Evolutionary conservation across 2,329 filamentous ascomycete genomes (phyloP), one percentile per base, ranked within the genome.

Genomic region (Xylaria sp.): DNA sequence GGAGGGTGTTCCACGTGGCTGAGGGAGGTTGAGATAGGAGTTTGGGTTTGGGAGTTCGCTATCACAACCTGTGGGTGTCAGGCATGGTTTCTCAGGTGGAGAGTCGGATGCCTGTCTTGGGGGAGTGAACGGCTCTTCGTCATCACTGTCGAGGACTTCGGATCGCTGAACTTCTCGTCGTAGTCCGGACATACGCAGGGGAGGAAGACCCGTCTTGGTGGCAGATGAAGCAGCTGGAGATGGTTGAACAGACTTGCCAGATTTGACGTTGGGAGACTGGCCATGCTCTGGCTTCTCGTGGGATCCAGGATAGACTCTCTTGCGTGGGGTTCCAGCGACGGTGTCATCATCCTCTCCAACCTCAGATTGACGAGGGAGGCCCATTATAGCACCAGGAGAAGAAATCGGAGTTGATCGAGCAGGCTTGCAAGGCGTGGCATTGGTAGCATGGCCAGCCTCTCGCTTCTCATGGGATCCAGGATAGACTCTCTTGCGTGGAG

Each of bases 121-220:
- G 0, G 63, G 68, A 9, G 69, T 69, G 2, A 69, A 49, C 4
- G 67, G 68, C 6, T 74, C 76, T 34, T 77, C 76, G 6, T 76
- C 75, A 16, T 78, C 75, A 58, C 75, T 79, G 35, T 79, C 76
- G 4, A 66, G 65, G 7, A 78, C 68, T 30, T 58, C 57, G 1
- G 53, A 54, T 2, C 62, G 59, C 6, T 59, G 44, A 46, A 55
- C 16, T 4, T 37, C 37, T 6, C 42, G 59, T 35, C 35, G 58
- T 8, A 55, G 47, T 34, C 52, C 39, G 2, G 55, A 35, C 23
- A 61, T 60, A 19, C 65, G 63, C 34, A 67, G 49, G 8, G 63
- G 56, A 5, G 65, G 59, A 13, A 60, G 58, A 7, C 54, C 52
- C 4, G 58, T 60, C 7, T 53, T 48, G 3, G 59, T 51, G 13